Conservation (phyloP, 2,329 filamentous ascomycete species). For the Fusarium nelsonii region DNA sequence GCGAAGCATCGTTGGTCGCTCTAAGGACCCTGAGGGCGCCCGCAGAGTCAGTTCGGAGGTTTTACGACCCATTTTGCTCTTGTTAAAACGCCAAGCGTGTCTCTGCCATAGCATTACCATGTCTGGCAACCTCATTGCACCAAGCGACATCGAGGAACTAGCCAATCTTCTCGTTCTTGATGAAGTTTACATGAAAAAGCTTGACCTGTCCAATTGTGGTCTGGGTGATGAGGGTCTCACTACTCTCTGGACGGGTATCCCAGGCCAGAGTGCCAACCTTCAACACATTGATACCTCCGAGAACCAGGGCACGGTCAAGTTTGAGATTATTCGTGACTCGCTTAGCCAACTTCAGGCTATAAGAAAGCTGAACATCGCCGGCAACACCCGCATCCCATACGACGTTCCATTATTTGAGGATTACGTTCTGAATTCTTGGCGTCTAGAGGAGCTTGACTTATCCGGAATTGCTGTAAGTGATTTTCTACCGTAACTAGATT, state of each 20-base stretch:
- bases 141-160: slow-evolving; percentile 60
- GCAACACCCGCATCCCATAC: slow-evolving; percentile 62
- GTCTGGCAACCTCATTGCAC: slow-evolving; percentile 62
- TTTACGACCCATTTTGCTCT: slow-evolving; percentile 62
- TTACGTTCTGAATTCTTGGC: slow-evolving; percentile 58
- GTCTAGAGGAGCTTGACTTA: slow-evolving; percentile 66
- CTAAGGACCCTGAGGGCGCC: slow-evolving; percentile 41
- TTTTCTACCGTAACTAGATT: background rate
- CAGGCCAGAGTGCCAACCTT: slow-evolving; percentile 59
- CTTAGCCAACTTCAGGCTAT: slow-evolving; percentile 60
- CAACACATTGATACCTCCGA: slow-evolving; percentile 65
- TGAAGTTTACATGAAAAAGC: slow-evolving; percentile 58
- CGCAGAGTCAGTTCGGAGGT: slow-evolving; percentile 55
- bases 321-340: slow-evolving; percentile 60
- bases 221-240: slow-evolving; percentile 63
- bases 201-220: slow-evolving; percentile 65
- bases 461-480: slow-evolving; percentile 65
- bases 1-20: slow-evolving; percentile 38
- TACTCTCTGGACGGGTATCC: slow-evolving; percentile 62
- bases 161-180: slow-evolving; percentile 53
- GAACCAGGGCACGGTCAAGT: slow-evolving; percentile 64
- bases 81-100: slow-evolving; percentile 61
- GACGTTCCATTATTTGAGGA: slow-evolving; percentile 62
- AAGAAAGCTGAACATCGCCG: slow-evolving; percentile 63
- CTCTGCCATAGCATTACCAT: slow-evolving; percentile 65